A percentile compares a stretch with the other conserved stretches of the same genome.
Conservation (phyloP, 1,139 yeast species). For the Nakaseomyces nivariensis region DNA sequence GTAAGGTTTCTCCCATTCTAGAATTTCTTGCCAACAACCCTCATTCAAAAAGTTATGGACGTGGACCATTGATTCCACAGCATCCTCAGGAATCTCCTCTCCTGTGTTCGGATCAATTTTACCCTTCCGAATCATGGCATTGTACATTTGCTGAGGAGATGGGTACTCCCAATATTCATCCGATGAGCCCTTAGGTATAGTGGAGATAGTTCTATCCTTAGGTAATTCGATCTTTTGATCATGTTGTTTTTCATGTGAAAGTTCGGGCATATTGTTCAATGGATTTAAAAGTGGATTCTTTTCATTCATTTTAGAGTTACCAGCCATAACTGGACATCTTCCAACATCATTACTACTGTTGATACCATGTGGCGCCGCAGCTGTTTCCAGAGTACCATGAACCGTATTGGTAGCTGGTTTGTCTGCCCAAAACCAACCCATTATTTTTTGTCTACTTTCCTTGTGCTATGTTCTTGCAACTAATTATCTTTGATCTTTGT, state of each 20-base stretch:
- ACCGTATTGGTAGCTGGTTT: slow-evolving; percentile 6
- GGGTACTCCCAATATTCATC: slow-evolving; percentile 86
- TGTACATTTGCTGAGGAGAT: slow-evolving; percentile 96
- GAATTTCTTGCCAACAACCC: slow-evolving; percentile 94
- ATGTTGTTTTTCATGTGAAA: slow-evolving; percentile 60
- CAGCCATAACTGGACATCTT: slow-evolving; percentile 32
- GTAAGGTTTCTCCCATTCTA: slow-evolving; percentile 73
- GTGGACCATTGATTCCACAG: slow-evolving; percentile 94
- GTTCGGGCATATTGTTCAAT: slow-evolving; percentile 79
- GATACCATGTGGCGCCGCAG: slow-evolving; percentile 41
- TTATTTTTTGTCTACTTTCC: slow-evolving; percentile 17
- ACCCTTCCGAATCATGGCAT: slow-evolving; percentile 93
- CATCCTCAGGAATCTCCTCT: slow-evolving; percentile 82
- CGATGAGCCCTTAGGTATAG: slow-evolving; percentile 84
- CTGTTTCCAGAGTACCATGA: neutral
- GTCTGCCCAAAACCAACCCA: slow-evolving; percentile 87
- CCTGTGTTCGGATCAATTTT: slow-evolving; percentile 36
- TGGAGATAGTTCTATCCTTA: slow-evolving; percentile 70
- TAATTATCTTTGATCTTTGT: neutral
- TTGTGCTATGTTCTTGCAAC: neutral
- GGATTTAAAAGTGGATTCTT: slow-evolving; percentile 42
- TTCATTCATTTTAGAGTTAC: slow-evolving; percentile 5
- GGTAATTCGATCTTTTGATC: slow-evolving; percentile 75
- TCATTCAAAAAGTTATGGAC: slow-evolving; percentile 95
- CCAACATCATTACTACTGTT: slow-evolving; percentile 13